These are phyloP conservation scores for Fusarium sp. DNA, from an alignment of 2,329 filamentous ascomycete species.

Conservation along the genomic window DNA sequence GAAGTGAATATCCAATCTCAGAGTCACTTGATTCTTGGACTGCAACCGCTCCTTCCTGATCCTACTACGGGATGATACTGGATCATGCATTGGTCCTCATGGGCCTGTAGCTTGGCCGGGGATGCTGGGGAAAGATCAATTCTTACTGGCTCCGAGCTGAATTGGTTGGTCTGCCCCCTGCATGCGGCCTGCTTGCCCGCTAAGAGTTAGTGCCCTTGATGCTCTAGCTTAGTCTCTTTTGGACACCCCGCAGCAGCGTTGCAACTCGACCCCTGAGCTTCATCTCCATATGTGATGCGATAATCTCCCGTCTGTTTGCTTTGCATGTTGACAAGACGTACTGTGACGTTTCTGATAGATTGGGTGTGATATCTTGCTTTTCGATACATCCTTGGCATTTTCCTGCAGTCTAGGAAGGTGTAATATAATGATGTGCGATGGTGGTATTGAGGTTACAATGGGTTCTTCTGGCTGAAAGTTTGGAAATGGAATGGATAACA, in stretches of 20 bases:
- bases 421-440: neutral
- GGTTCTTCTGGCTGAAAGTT: slow-evolving; percentile 10
- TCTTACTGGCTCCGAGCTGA: slow-evolving; percentile 26
- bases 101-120: slow-evolving; percentile 21
- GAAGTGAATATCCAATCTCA: slow-evolving; percentile 4
- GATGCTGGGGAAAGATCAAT: slow-evolving; percentile 11
- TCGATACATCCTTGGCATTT: neutral
- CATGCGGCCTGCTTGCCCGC: slow-evolving; percentile 43
- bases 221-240: slow-evolving; percentile 19
- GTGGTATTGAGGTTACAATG: neutral
- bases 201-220: slow-evolving; percentile 44
- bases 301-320: slow-evolving; percentile 29
- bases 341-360: slow-evolving; percentile 6
- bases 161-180: slow-evolving; percentile 40
- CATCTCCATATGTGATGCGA: slow-evolving; percentile 20
- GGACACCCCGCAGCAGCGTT: slow-evolving; percentile 44
- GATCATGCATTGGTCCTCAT: slow-evolving; percentile 28
- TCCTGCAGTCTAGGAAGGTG: neutral
- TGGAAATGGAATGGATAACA: slow-evolving; percentile 23
- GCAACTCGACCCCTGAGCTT: slow-evolving; percentile 36
- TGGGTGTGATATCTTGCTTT: neutral
- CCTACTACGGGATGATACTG: slow-evolving; percentile 25
- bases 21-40: slow-evolving; percentile 31
- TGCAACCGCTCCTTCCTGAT: slow-evolving; percentile 37
- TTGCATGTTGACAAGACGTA: slow-evolving; percentile 5